Percentiles rank a stretch among this genome's conserved stretches.
Evolutionary conservation across 371 early-diverging fungal genomes (phyloP).

Genomic region (Mortierella sp.): DNA sequence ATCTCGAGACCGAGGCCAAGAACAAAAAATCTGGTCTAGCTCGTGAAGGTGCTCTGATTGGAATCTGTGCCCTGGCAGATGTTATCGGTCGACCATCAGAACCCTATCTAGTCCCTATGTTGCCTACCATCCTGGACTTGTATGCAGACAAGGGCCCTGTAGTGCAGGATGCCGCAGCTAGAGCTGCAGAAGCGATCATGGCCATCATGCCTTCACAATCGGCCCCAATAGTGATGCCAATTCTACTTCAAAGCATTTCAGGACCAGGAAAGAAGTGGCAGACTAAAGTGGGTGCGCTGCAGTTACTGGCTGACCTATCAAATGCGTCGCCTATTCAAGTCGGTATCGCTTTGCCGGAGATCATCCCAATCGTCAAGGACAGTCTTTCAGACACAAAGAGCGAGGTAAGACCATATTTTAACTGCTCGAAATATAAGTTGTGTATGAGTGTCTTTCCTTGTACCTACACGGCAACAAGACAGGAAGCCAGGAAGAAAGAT

Average conservation of each 20-base stretch:
- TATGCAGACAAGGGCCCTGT: conserved; percentile 76
- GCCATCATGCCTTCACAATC: conserved; percentile 66
- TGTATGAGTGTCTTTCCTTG: background rate
- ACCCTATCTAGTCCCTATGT: conserved; percentile 70
- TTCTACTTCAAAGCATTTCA: conserved; percentile 67
- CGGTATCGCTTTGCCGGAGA: conserved; percentile 71
- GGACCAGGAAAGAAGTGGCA: conserved; percentile 83
- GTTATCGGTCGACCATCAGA: conserved; percentile 65
- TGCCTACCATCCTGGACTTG: conserved; percentile 68
- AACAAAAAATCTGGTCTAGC: conserved; percentile 77
- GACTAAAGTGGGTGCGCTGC: conserved; percentile 75
- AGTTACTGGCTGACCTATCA: conserved; percentile 67
- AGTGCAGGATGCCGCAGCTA: conserved; percentile 72
- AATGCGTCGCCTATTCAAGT: conserved; percentile 69
- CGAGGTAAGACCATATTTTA: conserved; percentile 60
- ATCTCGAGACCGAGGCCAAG: conserved; percentile 64
- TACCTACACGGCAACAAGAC: background rate
- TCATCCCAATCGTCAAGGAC: conserved; percentile 80
- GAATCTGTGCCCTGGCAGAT: conserved; percentile 69
- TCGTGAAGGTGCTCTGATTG: conserved; percentile 76
- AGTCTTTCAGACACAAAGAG: conserved; percentile 81
- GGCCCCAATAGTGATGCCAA: conserved; percentile 67
- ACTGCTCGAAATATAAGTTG: background rate
- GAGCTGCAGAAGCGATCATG: conserved; percentile 67
- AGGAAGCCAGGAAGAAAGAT: background rate